Conservation (phyloP, 108 stramenopile species). For the Skeletonema menzelii region DNA sequence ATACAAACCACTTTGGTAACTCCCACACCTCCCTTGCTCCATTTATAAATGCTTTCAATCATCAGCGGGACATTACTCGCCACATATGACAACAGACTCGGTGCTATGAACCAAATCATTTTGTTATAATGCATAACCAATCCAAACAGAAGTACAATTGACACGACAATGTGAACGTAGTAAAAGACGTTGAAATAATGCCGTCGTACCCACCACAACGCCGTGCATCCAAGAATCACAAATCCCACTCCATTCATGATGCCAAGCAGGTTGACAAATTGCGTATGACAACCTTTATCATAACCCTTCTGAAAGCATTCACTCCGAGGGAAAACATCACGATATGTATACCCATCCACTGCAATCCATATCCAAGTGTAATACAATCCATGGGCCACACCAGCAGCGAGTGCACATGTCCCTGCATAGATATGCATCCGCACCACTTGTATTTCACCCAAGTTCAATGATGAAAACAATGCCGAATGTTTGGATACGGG, state of each 20-base stretch:
- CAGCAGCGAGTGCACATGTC: not conserved
- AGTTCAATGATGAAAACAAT: not conserved
- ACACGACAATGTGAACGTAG: slow-evolving; percentile 25
- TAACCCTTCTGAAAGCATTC: not conserved
- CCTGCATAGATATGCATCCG: slow-evolving; percentile 30
- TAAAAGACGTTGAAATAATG: slow-evolving; percentile 54
- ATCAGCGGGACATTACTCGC: slow-evolving; percentile 47
- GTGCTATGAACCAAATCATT: slow-evolving; percentile 57
- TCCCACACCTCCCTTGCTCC: slow-evolving; percentile 19
- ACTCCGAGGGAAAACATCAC: slow-evolving; percentile 13
- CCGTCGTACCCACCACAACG: slow-evolving; percentile 48
- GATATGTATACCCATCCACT: not conserved
- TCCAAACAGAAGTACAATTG: slow-evolving; percentile 29
- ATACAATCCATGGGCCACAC: slow-evolving; percentile 13
- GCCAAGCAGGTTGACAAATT: slow-evolving; percentile 50
- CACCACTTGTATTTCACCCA: slow-evolving; percentile 11
- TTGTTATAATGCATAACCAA: slow-evolving; percentile 65
- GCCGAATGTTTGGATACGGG: slow-evolving; percentile 5
- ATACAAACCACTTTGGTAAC: slow-evolving; percentile 30
- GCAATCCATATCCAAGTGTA: slow-evolving; percentile 9
- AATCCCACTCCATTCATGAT: slow-evolving; percentile 39
- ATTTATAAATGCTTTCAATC: slow-evolving; percentile 22
- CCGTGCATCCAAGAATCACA: slow-evolving; percentile 40
- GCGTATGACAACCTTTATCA: slow-evolving; percentile 5
- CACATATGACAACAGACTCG: slow-evolving; percentile 63